Base-by-base conservation (phyloP, 306 rosid species). In the Datisca glomerata region DNA sequence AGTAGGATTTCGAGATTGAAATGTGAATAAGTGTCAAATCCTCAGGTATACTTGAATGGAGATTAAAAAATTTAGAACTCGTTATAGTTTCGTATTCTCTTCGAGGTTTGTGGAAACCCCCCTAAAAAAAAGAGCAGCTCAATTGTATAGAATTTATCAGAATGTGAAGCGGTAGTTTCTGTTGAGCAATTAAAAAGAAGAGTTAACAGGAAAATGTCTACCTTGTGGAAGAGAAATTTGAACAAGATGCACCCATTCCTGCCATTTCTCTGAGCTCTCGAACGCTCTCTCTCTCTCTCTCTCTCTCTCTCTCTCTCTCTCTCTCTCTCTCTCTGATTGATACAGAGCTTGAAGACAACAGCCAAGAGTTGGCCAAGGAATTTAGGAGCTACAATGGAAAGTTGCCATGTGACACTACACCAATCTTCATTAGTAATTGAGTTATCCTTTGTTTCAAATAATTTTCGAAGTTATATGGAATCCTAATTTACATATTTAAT, bases 201-300 rank as follows among this genome's bases (percentile, higher is more conserved):
- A 21, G 6, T 12, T 21, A 53, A 42, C 21, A 7, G 6, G 18
- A 40, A 2, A 29, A 27, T 3, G 21, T 9, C 57, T 53, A 79
- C 89, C 87, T 80, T 66, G 68, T 48, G 33, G 82, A 65, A 52
- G 70, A 67, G 45, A 74, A 54, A 43, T 72, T 55, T 37, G 79
- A 67, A 22, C 27, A 72, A 56, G 59, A 61, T 53, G 57, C 19
- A 18, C 70, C 55, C 41, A 78, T 45, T 14, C 75, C 89, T 49
- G 85, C 89, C 97, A 87, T 87, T 33, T 31, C 55, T 47, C 13
- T 25, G 58, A 41, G 56, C 27, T 21, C 2, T 16, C 23, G 8
- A 38, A 18, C 18, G 24, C 51, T 14, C 29, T 42, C 41, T 18
- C 39, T 49, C 53, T 43, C 32, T 13, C 15, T 0, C 4, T 12